Evolutionary conservation across 208 protist genomes (phyloP), one percentile per base, ranked within the genome.

Genomic region (Crithidia fasciculata): DNA sequence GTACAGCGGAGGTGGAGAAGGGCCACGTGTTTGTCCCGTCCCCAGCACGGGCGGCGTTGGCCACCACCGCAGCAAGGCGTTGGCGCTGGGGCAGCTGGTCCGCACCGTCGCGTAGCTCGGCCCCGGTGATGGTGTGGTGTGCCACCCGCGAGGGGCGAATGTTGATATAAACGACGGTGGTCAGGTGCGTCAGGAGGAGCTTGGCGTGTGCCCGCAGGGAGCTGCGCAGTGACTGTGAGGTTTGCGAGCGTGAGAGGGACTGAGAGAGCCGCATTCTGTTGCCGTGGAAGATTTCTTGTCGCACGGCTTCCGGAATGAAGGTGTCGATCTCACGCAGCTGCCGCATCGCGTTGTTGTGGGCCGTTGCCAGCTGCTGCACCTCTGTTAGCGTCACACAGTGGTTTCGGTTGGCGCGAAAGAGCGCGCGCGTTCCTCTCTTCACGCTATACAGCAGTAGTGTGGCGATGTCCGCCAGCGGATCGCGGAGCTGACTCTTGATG

Each of bases 131-230:
- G 5, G 18, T 8, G 18, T 44, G 1, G 36, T 28, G 50, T 15
- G 36, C 40, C 16, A 10, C n/a, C 16, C 53, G 9, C n/a, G n/a
- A 19, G 8, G 54, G 49, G 43, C 54, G 44, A 28, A 74, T 57
- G 40, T 2, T 74, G 59, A 74, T 65, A 18, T 74, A 66, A 36
- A 74, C 69, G 40, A 74, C 69, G 10, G 69, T 74, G 49, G 69
- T 67, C 2, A 74, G 69, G 59, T 74, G 69, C 13, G 37, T 43
- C 13, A 58, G 44, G 5, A 54, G 49, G 8, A 54, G 50, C 63
- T 57, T 45, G 15, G 37, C 52, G 49, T 57, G 52, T 4, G 50
- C 16, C 4, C 63, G 52, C 9, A 28, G 4, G 16, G 61, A 50
- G 5, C 7, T 41, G 8, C 61, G 47, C 45, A 41, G 45, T 15